Base-by-base conservation (phyloP, 2,329 filamentous ascomycete species). In the Xylariaceae sp. region DNA sequence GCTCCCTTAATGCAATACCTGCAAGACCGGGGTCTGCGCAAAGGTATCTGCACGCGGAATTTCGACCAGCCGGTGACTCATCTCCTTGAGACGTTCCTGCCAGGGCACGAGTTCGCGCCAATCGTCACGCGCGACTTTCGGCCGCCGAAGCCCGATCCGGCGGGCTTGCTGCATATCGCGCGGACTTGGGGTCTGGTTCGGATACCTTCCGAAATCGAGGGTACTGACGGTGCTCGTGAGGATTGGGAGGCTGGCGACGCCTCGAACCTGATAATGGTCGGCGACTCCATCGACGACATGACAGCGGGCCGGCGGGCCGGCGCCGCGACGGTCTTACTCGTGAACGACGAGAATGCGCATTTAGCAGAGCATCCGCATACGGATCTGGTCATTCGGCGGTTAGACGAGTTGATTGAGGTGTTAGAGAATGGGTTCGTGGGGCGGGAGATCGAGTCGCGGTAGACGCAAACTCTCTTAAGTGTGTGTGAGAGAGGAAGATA, bases 41-140 rank as follows among this genome's bases (percentile, higher is more conserved):
- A 95, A 74, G 93, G 84, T 13, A 92, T 97, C 64, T 97, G 92
- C 76, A 97, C 94, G 2, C 83, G 94, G 70, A 97, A 99, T 77
- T 97, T 97, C 70, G 90, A 93, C 68, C 77, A 83, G 6, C 90
- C 90, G 4, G 90, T 94, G 1, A 76, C 80, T 51, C 87, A 92
- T 73, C 80, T 95, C 2, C 80, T 97, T 2, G 76, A 76, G 55
- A 94, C 86, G 53, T 94, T 94, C 73, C 80, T 97, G 7, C 78
- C 82, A 1, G 79, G 77, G 1, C 83, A 86, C 60, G 74, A 55
- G 47, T 96, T 97, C 72, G 73, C 81, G 17, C 93, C 92, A 4
- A 86, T 97, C 65, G 80, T 97, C 45, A 97, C 92, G 6, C 82
- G 93, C 9, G 91, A 92, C 58, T 94, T 92, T 74, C 80, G 78